Evolutionary conservation across 73 alveolate species (phyloP).

Genomic region (Uronychia binucleata): DNA sequence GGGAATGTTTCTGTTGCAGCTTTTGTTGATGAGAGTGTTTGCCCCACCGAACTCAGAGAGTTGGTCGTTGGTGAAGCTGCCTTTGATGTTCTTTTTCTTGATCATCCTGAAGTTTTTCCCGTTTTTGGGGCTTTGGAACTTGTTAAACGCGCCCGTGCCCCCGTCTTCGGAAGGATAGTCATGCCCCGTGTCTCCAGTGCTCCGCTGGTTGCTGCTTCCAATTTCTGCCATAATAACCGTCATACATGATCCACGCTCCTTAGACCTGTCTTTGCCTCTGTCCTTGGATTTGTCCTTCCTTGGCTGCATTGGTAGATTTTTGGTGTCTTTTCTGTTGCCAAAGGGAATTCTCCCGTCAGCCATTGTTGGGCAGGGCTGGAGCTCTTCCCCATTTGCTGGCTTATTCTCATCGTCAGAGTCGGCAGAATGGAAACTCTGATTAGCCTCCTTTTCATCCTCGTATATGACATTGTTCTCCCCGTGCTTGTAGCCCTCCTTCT

Average conservation of each 20-base stretch:
- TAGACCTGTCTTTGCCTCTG: neutral
- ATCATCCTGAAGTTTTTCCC: neutral
- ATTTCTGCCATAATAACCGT: constrained; percentile 18
- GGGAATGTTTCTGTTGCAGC: neutral
- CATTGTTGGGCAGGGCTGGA: neutral
- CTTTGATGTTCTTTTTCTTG: neutral
- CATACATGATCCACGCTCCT: constrained; percentile 12
- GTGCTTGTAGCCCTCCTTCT: neutral
- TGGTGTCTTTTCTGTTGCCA: neutral
- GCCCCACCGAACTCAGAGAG: neutral
- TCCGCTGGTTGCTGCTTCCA: constrained; percentile 4
- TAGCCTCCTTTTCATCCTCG: constrained; percentile 10
- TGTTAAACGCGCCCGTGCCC: neutral
- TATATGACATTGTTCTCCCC: neutral
- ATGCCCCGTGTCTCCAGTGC: constrained; percentile 48
- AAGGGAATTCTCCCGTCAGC: neutral
- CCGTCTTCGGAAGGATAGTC: constrained; percentile 13
- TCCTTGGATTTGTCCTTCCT: neutral
- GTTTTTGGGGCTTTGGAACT: neutral
- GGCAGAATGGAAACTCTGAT: neutral
- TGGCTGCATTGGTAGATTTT: neutral
- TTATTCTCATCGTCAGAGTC: neutral
- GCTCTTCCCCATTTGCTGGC: neutral
- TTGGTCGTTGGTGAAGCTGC: neutral
- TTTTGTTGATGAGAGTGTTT: neutral